Percentiles rank a stretch among this genome's conserved stretches.
Evolutionary conservation across 768 basidiomycete species (phyloP).

Genomic region (Tylopilus rubrobrunneus): DNA sequence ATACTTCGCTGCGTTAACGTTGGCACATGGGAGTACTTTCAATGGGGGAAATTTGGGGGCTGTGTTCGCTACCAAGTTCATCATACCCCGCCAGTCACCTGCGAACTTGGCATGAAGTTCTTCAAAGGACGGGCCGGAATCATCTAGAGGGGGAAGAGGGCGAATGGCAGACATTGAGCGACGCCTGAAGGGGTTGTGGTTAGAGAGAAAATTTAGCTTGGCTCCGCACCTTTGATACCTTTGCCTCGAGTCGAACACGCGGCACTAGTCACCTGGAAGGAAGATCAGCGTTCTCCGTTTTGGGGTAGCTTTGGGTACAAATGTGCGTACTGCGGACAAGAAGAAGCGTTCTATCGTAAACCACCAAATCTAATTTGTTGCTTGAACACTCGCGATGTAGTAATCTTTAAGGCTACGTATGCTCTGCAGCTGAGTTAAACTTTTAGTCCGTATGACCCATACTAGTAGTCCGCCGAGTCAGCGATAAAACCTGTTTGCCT

Average conservation of each 20-base stretch:
- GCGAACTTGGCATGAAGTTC: constrained; percentile 9
- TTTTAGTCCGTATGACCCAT: no score
- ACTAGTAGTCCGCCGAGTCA: no score
- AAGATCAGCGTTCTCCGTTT: constrained; percentile 17
- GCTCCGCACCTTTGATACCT: not conserved
- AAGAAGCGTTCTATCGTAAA: no score
- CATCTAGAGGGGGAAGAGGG: constrained; percentile 16
- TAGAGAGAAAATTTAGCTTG: not conserved
- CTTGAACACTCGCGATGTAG: no score
- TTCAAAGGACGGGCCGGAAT: constrained; percentile 7
- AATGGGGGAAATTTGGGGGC: constrained; percentile 23
- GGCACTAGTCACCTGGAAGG: constrained; percentile 1
- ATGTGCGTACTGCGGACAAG: no score
- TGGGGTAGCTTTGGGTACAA: constrained; percentile 6
- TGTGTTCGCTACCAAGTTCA: constrained; percentile 7
- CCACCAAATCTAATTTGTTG: no score
- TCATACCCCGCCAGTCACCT: constrained; percentile 5
- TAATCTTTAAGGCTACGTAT: no score
- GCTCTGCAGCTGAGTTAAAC: no score
- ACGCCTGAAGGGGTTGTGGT: not conserved
- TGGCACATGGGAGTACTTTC: constrained; percentile 35
- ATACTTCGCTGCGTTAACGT: constrained; percentile 24
- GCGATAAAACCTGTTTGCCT: constrained; percentile 5
- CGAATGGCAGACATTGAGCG: constrained; percentile 15
- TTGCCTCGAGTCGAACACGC: constrained; percentile 19